Base-by-base conservation (phyloP, 2,329 filamentous ascomycete genomes). In the Fusarium burgessii region DNA sequence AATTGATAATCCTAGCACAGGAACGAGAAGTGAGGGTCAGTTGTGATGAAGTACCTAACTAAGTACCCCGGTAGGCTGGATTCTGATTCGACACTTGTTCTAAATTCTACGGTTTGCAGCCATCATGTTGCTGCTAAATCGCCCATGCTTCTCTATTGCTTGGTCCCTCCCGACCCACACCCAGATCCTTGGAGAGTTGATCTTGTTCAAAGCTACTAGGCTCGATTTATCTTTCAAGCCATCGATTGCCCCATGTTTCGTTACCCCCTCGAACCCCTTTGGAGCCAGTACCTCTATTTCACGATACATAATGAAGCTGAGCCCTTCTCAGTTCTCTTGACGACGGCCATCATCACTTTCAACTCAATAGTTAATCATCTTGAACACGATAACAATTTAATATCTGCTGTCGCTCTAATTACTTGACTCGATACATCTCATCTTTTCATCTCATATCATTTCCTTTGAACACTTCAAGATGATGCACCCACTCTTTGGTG, bases 171-270 rank as follows among this genome's bases (percentile, higher is more conserved):
- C 64, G 80, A 72, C 75, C 81, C 81, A 81, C 80, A 74, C 73
- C 56, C 54, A 80, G 77, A 79, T 81, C 80, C 78, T 76, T 80
- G 78, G 76, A 65, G 71, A 76, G 78, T 77, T 78, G 78, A 78
- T 79, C 78, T 79, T 75, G 78, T 73, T 73, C 38, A 73, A 38
- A 68, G 69, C 73, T 75, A 65, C 76, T 77, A 77, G 74, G 73
- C 77, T 79, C 77, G 78, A 78, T 80, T 80, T 78, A 78, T 79
- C 77, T 78, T 79, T 77, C 72, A 75, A 76, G 71, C 79, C 78
- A 75, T 77, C 77, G 75, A 76, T 74, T 75, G 75, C 73, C 75
- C 74, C 72, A 76, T 76, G 78, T 77, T 77, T 77, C 74, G 74
- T 73, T 74, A 71, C 75, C 77, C 78, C 77, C 78, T 79, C 75